Conservation (phyloP, 352 stramenopile genomes). For the Globisporangium spiculum region DNA sequence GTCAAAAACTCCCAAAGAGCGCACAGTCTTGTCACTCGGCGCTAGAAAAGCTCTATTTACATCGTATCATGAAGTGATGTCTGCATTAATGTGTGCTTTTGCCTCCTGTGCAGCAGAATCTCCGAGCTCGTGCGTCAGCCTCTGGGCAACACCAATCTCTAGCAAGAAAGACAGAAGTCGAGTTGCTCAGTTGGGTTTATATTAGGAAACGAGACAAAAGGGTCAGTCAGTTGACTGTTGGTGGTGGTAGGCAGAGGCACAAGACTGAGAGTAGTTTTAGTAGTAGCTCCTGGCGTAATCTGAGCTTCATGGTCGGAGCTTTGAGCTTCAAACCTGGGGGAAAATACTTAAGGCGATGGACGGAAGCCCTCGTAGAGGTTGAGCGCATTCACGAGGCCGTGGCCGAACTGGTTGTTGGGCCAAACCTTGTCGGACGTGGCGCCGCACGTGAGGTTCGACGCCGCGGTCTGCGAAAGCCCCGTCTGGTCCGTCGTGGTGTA, state of each 20-base stretch:
- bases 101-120: too few relatives aligned
- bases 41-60: too few relatives aligned
- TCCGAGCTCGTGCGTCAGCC: too few relatives aligned
- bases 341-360: not conserved
- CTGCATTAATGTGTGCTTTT: too few relatives aligned
- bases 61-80: too few relatives aligned
- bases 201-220: not conserved
- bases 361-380: not conserved
- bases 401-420: slow-evolving; percentile 4
- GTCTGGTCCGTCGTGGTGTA: not conserved
- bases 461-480: not conserved
- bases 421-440: not conserved
- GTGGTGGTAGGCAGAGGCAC: too few relatives aligned
- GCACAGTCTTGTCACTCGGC: too few relatives aligned
- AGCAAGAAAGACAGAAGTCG: not conserved
- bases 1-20: too few relatives aligned
- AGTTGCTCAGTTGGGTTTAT: not conserved
- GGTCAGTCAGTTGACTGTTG: not conserved
- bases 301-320: not conserved
- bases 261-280: not conserved
- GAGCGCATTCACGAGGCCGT: not conserved
- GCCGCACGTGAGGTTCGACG: not conserved
- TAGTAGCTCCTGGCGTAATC: not conserved
- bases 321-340: not conserved
- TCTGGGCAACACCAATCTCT: too few relatives aligned